These are phyloP conservation scores for Brettanomyces nanus DNA, from an alignment of 805 yeast genomes.

Conservation along the genomic window DNA sequence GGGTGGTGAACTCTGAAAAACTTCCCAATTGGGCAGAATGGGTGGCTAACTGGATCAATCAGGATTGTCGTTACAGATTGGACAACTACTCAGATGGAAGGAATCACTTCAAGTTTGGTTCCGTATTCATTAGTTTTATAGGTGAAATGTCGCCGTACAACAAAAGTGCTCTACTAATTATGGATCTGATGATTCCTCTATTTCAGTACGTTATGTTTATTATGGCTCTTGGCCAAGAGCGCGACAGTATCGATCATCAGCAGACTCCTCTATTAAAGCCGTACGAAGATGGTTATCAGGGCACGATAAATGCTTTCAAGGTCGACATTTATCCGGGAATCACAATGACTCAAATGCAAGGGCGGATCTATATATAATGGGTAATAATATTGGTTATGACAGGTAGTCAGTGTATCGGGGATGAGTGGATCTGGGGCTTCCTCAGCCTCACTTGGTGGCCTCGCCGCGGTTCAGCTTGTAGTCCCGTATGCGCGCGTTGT, in stretches of 20 bases:
- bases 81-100: not conserved
- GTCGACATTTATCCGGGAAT: slow-evolving; percentile 8
- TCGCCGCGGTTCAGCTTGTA: no score
- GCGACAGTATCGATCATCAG: not conserved
- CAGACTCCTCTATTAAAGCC: not conserved
- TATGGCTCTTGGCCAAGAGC: slow-evolving; percentile 6
- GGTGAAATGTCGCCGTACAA: slow-evolving; percentile 17
- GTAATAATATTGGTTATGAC: no score
- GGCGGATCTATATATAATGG: no score
- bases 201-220: slow-evolving; percentile 15
- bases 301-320: slow-evolving; percentile 4
- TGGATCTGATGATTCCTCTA: slow-evolving; percentile 15
- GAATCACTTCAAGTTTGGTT: slow-evolving; percentile 12
- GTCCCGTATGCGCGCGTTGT: no score
- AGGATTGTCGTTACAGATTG: not conserved
- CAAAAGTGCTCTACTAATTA: slow-evolving; percentile 7
- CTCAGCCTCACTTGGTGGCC: no score
- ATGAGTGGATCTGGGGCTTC: no score
- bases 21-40: no score
- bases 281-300: slow-evolving; percentile 9
- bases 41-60: not conserved
- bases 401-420: no score
- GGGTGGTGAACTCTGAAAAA: not conserved
- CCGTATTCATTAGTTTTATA: slow-evolving; percentile 20
- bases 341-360: not conserved